These are phyloP conservation scores for Coriolopsis trogii DNA, from an alignment of 1,284 basidiomycete species.

Conservation along the genomic window DNA sequence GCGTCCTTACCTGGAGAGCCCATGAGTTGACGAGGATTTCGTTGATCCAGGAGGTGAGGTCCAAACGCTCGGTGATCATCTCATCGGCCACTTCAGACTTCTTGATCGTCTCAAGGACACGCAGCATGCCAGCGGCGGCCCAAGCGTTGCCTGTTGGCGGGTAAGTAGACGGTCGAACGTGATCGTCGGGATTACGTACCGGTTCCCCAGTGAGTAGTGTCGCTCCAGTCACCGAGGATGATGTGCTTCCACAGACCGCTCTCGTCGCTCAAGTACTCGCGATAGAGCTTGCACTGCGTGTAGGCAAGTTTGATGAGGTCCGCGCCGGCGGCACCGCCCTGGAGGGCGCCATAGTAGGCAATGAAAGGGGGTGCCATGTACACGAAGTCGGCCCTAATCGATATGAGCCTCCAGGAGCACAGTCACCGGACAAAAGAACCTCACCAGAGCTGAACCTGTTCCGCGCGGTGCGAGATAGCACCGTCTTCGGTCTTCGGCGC, in stretches of 20 bases:
- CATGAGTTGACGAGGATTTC: conserved; percentile 59
- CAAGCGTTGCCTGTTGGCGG: conserved; percentile 64
- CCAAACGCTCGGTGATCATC: conserved; percentile 46
- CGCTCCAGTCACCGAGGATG: conserved; percentile 45
- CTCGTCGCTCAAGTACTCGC: conserved; percentile 48
- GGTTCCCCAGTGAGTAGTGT: conserved; percentile 57
- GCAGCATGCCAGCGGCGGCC: conserved; percentile 69
- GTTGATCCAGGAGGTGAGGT: conserved; percentile 59
- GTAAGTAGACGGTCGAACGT: not conserved
- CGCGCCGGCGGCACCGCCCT: conserved; percentile 43
- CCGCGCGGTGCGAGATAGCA: conserved; percentile 66
- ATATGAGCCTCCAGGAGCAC: not conserved
- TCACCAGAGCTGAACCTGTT: conserved; percentile 58
- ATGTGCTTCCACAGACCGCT: conserved; percentile 60
- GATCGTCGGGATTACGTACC: conserved; percentile 32
- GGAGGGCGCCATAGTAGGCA: conserved; percentile 67
- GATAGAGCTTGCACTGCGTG: conserved; percentile 68
- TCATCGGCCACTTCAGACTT: conserved; percentile 43
- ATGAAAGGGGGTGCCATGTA: conserved; percentile 84
- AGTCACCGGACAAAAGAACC: conserved; percentile 9
- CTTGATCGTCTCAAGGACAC: conserved; percentile 60
- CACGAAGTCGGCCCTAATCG: conserved; percentile 55
- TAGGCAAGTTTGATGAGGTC: conserved; percentile 62
- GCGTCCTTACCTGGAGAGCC: conserved; percentile 49
- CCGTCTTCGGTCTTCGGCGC: conserved; percentile 60